Conservation (phyloP, 805 yeast species). For the Tetrapisispora arboricola region DNA sequence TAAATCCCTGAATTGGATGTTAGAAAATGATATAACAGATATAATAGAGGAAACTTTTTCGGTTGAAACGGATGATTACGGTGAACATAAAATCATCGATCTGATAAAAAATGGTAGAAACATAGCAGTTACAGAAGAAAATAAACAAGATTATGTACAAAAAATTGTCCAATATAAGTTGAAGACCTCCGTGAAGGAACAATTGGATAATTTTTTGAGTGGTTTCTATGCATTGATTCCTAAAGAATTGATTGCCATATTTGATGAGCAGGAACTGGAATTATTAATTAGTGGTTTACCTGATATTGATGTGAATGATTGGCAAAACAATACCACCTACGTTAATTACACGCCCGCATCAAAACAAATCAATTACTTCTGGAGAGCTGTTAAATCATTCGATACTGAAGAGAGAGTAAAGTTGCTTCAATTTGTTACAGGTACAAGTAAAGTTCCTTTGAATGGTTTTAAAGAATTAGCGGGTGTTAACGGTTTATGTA, state of each 20-base stretch:
- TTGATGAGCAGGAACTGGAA: slow-evolving; percentile 93
- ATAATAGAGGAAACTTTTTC: slow-evolving; percentile 90
- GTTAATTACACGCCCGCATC: slow-evolving; percentile 75
- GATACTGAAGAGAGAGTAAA: slow-evolving; percentile 92
- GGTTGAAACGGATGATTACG: slow-evolving; percentile 87
- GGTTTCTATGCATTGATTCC: slow-evolving; percentile 92
- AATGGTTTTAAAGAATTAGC: slow-evolving; percentile 85
- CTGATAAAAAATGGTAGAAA: slow-evolving; percentile 73
- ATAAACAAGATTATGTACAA: slow-evolving; percentile 81
- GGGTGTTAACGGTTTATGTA: slow-evolving; percentile 78
- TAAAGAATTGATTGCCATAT: slow-evolving; percentile 68
- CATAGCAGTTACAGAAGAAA: slow-evolving; percentile 79
- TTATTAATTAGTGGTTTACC: slow-evolving; percentile 89
- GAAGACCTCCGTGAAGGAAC: slow-evolving; percentile 74
- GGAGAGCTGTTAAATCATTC: slow-evolving; percentile 95
- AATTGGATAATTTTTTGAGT: slow-evolving; percentile 69
- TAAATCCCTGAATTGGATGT: slow-evolving; percentile 89
- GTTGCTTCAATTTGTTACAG: slow-evolving; percentile 89
- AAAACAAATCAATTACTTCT: slow-evolving; percentile 88
- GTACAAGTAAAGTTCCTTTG: slow-evolving; percentile 91
- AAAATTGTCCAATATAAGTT: slow-evolving; percentile 79
- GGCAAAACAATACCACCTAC: slow-evolving; percentile 80
- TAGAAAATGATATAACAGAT: slow-evolving; percentile 93
- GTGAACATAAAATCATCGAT: slow-evolving; percentile 77
- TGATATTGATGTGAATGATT: slow-evolving; percentile 89